A percentile compares a stretch with the other conserved stretches of the same genome.
These are phyloP conservation scores for Moniliella sp. DNA, from an alignment of 1,284 basidiomycete genomes.

Conservation along the genomic window DNA sequence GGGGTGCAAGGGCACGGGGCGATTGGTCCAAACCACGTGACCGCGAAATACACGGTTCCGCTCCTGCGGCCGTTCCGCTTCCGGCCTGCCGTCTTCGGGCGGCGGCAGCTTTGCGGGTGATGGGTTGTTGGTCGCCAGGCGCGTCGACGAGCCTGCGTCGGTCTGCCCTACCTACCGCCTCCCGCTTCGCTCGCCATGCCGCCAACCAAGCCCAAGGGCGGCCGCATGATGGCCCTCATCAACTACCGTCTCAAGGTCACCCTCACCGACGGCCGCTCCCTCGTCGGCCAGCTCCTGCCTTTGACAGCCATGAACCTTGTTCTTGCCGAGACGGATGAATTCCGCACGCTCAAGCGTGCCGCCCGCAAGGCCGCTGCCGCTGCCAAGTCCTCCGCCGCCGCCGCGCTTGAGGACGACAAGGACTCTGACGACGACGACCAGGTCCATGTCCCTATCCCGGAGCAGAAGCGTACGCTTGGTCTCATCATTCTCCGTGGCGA, in stretches of 20 bases:
- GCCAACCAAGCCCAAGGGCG: constrained; percentile 6
- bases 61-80: too few species aligned
- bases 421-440: constrained; percentile 34
- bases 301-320: constrained; percentile 99
- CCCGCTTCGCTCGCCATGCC: too few species aligned
- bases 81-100: too few species aligned
- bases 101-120: too few species aligned
- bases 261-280: constrained; percentile 83
- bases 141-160: too few species aligned
- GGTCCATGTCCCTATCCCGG: constrained; percentile 49
- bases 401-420: constrained; percentile 7
- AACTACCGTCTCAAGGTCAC: constrained; percentile 94
- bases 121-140: too few species aligned
- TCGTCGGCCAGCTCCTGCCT: constrained; percentile 94
- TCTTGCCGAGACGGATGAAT: constrained; percentile 52
- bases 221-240: constrained; percentile 84
- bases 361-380: too few species aligned
- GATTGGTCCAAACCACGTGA: too few species aligned
- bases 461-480: constrained; percentile 85
- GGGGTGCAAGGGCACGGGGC: too few species aligned
- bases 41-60: too few species aligned
- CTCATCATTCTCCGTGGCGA: constrained; percentile 89
- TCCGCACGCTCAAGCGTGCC: constrained; percentile 19
- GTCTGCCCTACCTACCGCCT: too few species aligned
- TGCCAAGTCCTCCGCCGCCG: constrained; percentile 5